Evolutionary conservation across 23 red algal species (phyloP).

Genomic region (Gracilaria domingensis): DNA sequence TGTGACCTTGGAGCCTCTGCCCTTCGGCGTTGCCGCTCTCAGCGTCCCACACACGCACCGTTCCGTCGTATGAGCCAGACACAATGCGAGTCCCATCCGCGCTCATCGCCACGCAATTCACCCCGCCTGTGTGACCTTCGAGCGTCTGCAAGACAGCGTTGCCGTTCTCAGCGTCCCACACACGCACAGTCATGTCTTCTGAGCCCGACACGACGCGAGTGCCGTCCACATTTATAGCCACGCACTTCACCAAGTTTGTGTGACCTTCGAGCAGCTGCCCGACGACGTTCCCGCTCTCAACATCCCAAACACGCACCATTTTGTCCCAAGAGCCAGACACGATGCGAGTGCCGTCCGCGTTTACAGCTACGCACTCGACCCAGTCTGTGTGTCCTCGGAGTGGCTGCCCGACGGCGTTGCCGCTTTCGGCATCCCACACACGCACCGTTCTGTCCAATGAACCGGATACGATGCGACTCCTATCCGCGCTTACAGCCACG

Average conservation of each 20-base stretch:
- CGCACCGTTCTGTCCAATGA: background rate
- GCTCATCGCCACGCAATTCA: background rate
- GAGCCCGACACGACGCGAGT: background rate
- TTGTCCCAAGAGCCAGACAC: too few relatives aligned
- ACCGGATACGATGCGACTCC: constrained; percentile 10
- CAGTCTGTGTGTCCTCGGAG: too few relatives aligned
- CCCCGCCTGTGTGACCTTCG: background rate
- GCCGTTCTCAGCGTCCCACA: background rate
- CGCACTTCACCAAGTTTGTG: background rate
- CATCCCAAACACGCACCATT: too few relatives aligned
- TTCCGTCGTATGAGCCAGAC: background rate
- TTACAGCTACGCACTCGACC: too few relatives aligned
- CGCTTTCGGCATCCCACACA: background rate
- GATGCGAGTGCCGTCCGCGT: too few relatives aligned
- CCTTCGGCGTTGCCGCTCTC: background rate
- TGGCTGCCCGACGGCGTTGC: background rate
- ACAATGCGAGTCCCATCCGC: constrained; percentile 1
- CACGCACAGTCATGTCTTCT: background rate
- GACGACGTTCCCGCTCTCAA: too few relatives aligned
- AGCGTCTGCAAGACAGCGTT: background rate
- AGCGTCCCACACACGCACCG: background rate
- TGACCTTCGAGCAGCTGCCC: background rate
- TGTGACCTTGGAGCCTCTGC: background rate
- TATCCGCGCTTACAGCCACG: background rate
- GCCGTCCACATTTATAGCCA: background rate